Evolutionary conservation across 352 stramenopile genomes (phyloP).

Genomic region (Pythium pectinolyticum): DNA sequence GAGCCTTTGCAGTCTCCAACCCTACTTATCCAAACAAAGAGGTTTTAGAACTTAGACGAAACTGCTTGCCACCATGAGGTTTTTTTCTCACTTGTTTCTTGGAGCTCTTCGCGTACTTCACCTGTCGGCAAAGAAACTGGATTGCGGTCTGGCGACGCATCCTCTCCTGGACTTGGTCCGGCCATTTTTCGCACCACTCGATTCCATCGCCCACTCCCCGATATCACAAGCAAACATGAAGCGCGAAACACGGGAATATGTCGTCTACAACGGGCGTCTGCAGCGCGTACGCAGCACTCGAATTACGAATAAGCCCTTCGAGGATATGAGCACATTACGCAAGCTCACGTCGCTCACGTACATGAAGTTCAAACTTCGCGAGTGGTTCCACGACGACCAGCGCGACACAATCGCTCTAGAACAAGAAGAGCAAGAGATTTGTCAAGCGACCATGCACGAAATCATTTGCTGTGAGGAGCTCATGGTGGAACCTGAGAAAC

Average conservation of each 20-base stretch:
- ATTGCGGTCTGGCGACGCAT: no score
- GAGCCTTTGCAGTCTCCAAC: no score
- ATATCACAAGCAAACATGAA: conserved; percentile 7
- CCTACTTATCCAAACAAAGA: conserved; percentile 6
- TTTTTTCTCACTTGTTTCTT: conserved; percentile 4
- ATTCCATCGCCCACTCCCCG: neutral
- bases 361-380: conserved; percentile 50
- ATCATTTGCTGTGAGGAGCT: conserved; percentile 49
- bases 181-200: neutral
- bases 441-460: conserved; percentile 42
- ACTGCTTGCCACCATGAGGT: neutral
- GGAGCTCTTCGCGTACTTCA: neutral
- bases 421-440: conserved; percentile 50
- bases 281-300: conserved; percentile 22
- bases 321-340: conserved; percentile 44
- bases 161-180: no score
- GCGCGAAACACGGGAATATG: conserved; percentile 23
- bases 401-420: conserved; percentile 61
- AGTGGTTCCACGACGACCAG: conserved; percentile 50
- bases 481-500: conserved; percentile 17
- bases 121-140: neutral
- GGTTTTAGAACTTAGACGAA: conserved; percentile 8
- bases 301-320: conserved; percentile 16
- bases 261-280: conserved; percentile 33
- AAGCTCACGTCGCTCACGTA: conserved; percentile 68